phyloP scores from a whole-genome alignment of 2,329 filamentous ascomycete genomes.

The Sphaerostilbella broomeana region DNA sequence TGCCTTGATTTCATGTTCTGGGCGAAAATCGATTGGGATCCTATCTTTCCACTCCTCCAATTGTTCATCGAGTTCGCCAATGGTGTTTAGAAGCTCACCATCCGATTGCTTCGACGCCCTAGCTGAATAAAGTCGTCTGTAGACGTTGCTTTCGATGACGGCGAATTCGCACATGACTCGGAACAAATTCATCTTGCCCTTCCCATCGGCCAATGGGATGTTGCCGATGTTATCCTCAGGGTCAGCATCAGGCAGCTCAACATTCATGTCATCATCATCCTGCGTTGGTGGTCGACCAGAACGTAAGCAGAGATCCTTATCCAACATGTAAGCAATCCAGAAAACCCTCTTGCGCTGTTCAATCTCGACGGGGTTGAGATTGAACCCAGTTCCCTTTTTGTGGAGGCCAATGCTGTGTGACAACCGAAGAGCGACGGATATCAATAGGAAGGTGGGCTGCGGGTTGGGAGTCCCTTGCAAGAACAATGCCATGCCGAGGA shows the following conservation, averaged over 20 bases:
- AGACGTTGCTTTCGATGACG: constrained; percentile 87
- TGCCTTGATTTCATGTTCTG: constrained; percentile 91
- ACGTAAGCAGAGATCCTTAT: constrained; percentile 56
- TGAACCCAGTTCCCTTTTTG: constrained; percentile 87
- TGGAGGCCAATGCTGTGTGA: constrained; percentile 94
- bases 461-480: constrained; percentile 95
- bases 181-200: constrained; percentile 92
- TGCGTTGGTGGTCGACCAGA: constrained; percentile 55
- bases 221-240: constrained; percentile 91
- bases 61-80: constrained; percentile 84
- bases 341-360: constrained; percentile 72
- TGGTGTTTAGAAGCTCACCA: constrained; percentile 88
- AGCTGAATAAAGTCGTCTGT: constrained; percentile 87
- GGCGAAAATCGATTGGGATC: constrained; percentile 93
- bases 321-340: constrained; percentile 60
- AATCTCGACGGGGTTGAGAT: constrained; percentile 85
- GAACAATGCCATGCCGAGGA: constrained; percentile 90
- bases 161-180: constrained; percentile 87
- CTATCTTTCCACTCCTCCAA: constrained; percentile 94
- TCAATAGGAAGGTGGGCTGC: constrained; percentile 84
- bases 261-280: constrained; percentile 76
- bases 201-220: constrained; percentile 81
- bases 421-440: constrained; percentile 82
- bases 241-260: constrained; percentile 86
- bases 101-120: constrained; percentile 88